Base-by-base conservation (phyloP, 176 grass and related monocot genomes). In the Bothriochloa decipiens region DNA sequence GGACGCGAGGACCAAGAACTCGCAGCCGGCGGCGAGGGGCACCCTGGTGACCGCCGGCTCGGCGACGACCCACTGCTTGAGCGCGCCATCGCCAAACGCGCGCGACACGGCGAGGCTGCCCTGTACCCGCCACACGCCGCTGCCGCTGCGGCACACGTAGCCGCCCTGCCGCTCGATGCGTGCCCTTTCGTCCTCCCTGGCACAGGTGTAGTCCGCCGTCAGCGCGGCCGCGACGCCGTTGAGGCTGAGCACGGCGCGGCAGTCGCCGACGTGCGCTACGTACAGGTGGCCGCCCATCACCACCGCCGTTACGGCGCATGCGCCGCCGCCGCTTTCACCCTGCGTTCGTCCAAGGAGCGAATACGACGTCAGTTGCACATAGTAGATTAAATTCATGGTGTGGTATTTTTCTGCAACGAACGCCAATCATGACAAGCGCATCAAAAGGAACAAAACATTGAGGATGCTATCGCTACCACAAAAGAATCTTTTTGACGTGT, bases 1-100 rank as follows among this genome's bases (percentile, higher is more conserved):
- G n/a, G 94, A 94, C 18, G 94, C 94, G 26, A 97, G n/a, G 55
- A 97, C 87, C 43, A 97, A 68, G 74, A 94, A 94, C 40, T 97
- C 90, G 57, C 87, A 87, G 14, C 84, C 85, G 9, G 79, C 72
- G 6, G 26, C 42, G 4, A 97, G 75, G 8, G 71, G 46, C 15
- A 87, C 11, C 65, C 5, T 75, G 36, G 15, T 37, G 18, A 85
- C 90, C 57, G 85, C 90, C 0, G 94, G 92, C 55, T 97, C 92
- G 0, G 92, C 69, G 47, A 86, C 72, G 1, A 91, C 81, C 92
- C 92, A 94, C 0, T 55, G 79, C 88, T 94, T 94, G 16, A 94
- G 52, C n/a, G 23, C 78, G 2, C 8, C 49, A 58, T 94, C 88
- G 5, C 88, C 92, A 60, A 94, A 86, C 76, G 90, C 74, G 50